Conservation (phyloP, 1,139 yeast genomes). For the Casaregolazyma suthepensis region DNA sequence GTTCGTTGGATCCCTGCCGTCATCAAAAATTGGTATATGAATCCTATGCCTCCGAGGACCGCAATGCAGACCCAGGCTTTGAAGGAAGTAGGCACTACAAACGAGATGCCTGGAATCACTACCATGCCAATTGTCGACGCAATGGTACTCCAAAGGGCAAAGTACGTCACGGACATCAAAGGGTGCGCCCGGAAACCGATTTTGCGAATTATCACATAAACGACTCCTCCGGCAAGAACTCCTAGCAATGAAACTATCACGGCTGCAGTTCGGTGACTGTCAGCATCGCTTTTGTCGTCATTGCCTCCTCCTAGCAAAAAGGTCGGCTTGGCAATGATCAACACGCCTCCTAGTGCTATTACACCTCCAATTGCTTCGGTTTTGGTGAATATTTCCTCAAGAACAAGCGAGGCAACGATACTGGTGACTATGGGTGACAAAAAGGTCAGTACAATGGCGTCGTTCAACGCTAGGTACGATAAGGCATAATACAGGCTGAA, state of each 20-base stretch:
- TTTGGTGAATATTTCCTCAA: slow-evolving; percentile 62
- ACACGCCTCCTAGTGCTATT: slow-evolving; percentile 66
- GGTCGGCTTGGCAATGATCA: slow-evolving; percentile 77
- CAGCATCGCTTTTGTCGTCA: slow-evolving; percentile 11
- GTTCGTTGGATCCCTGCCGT: slow-evolving; percentile 85
- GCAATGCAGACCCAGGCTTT: slow-evolving; percentile 62
- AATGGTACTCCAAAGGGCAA: slow-evolving; percentile 55
- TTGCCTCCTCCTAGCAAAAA: slow-evolving; percentile 42
- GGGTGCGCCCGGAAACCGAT: slow-evolving; percentile 81
- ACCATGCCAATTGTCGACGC: slow-evolving; percentile 53
- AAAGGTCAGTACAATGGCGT: slow-evolving; percentile 75
- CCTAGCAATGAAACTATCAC: slow-evolving; percentile 62
- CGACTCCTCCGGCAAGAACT: slow-evolving; percentile 63
- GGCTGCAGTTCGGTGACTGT: slow-evolving; percentile 37
- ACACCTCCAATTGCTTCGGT: slow-evolving; percentile 66
- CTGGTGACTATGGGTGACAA: slow-evolving; percentile 75
- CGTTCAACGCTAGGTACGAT: slow-evolving; percentile 67
- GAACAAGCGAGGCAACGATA: slow-evolving; percentile 58
- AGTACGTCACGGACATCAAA: slow-evolving; percentile 68
- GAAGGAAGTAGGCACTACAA: slow-evolving; percentile 52
- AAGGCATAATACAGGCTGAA: slow-evolving; percentile 70
- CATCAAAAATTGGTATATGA: slow-evolving; percentile 68
- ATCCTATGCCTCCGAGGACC: slow-evolving; percentile 69
- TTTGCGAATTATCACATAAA: slow-evolving; percentile 64
- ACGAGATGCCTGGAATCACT: slow-evolving; percentile 49